Base-by-base conservation (phyloP, 2,329 filamentous ascomycete species). In the Microsporum canis region DNA sequence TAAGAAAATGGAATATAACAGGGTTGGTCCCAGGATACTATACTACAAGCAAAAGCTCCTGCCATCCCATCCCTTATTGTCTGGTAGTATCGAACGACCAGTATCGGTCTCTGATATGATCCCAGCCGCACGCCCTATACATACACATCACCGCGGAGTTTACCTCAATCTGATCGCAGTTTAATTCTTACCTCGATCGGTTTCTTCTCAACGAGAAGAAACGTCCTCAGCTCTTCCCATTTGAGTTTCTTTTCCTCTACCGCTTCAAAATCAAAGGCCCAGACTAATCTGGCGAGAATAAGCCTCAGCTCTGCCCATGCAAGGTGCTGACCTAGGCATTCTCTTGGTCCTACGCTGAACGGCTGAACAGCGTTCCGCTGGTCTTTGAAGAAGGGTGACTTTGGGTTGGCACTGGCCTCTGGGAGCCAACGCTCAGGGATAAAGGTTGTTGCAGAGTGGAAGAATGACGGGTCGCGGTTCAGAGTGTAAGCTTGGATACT, bases 281-380 rank as follows among this genome's bases (percentile, higher is more conserved):
- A 82, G 0, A 82, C 64, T 3, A 82, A 64, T 1, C 74, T 74
- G 0, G 77, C 75, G 5, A 82, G 66, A 41, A 81, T 77, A 3
- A 80, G 67, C 3, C 79, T 72, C 73, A 82, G 78, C 65, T 82
- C 79, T 23, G 76, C 71, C 57, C 79, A 79, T 2, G 79, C 79
- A 41, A 82, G 70, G 61, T 77, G 80, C 51, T 45, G 41, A 1
- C 80, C 80, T 29, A 82, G 72, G 62, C 80, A 82, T 53, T 80
- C 79, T 1, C 80, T 70, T 4, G 80, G 76, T 0, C 80, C 79
- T 2, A 78, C 58, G 1, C 75, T 75, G 61, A 82, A 81, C 0
- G 80, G 77, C 67, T 81, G 76, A 57, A 78, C 71, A 1, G 73
- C 75, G 0, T 76, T 74, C 49, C 71, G 70, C 38, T 71, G 73